Conservation (phyloP, 1,284 basidiomycete species). For the Fomitopsis pinicola region DNA sequence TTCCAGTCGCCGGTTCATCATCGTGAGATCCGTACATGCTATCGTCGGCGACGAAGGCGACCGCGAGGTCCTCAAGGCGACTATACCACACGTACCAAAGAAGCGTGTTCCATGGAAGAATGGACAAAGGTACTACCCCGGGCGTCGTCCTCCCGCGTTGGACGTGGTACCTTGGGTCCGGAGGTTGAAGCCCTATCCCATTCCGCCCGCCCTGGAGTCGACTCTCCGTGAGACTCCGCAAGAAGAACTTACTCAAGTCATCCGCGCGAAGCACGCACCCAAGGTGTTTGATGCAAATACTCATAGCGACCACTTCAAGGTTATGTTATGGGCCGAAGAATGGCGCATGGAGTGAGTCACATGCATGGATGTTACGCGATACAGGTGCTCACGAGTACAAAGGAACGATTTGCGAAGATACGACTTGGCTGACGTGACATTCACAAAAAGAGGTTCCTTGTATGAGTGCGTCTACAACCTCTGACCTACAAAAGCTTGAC, state of each 20-base stretch:
- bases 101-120: slow-evolving; percentile 10
- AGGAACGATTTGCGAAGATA: slow-evolving; percentile 55
- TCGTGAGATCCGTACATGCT: slow-evolving; percentile 19
- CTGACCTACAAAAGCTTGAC: neutral
- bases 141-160: slow-evolving; percentile 9
- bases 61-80: slow-evolving; percentile 21
- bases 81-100: slow-evolving; percentile 21
- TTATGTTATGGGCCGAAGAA: slow-evolving; percentile 57
- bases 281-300: slow-evolving; percentile 31
- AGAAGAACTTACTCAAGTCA: slow-evolving; percentile 7
- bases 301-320: slow-evolving; percentile 46
- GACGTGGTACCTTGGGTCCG: slow-evolving; percentile 11
- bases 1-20: slow-evolving; percentile 16
- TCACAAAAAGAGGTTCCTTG: slow-evolving; percentile 30
- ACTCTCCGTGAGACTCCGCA: slow-evolving; percentile 10
- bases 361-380: neutral
- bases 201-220: neutral
- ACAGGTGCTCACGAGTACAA: neutral
- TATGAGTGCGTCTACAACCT: slow-evolving; percentile 31
- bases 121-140: neutral
- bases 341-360: slow-evolving; percentile 47
- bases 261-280: slow-evolving; percentile 35
- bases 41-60: slow-evolving; percentile 25
- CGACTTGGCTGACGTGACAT: slow-evolving; percentile 41
- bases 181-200: slow-evolving; percentile 5